Percentiles rank a stretch among this genome's conserved stretches.
Evolutionary conservation across 176 grass and related monocot species (phyloP).

Genomic region (Aegilops tauschii): DNA sequence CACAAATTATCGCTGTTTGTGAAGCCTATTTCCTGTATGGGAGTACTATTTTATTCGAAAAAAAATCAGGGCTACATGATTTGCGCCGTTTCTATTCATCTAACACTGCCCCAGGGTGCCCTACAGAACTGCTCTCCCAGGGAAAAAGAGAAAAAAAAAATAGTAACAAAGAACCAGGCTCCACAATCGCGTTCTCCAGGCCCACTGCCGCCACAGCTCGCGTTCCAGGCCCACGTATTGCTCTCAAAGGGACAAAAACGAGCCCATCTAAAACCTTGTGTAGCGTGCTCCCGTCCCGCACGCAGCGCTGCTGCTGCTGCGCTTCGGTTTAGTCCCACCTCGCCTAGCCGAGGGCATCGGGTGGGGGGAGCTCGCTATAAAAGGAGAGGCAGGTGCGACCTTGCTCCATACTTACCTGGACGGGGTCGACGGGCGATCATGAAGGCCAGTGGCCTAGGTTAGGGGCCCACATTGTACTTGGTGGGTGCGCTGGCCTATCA

Average conservation of each 20-base stretch:
- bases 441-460: constrained; percentile 35
- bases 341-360: rapidly evolving
- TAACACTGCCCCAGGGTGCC: no score
- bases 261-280: background rate
- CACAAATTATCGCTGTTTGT: no score
- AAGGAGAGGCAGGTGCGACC: rapidly evolving
- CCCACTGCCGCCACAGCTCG: no score
- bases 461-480: constrained; percentile 41
- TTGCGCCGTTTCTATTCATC: background rate
- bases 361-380: background rate
- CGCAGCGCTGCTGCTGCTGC: background rate
- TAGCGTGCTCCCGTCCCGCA: background rate
- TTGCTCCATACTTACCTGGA: constrained; percentile 53
- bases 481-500: constrained; percentile 27
- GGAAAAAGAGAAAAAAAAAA: no score
- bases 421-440: constrained; percentile 48
- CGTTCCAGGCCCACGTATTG: no score
- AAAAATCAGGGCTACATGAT: no score
- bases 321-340: constrained; percentile 38
- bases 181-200: no score
- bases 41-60: no score
- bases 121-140: no score
- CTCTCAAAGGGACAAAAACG: no score
- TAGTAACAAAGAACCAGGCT: no score
- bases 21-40: no score